Conservation (phyloP, 768 basidiomycete genomes). For the Lactarius sp. region DNA sequence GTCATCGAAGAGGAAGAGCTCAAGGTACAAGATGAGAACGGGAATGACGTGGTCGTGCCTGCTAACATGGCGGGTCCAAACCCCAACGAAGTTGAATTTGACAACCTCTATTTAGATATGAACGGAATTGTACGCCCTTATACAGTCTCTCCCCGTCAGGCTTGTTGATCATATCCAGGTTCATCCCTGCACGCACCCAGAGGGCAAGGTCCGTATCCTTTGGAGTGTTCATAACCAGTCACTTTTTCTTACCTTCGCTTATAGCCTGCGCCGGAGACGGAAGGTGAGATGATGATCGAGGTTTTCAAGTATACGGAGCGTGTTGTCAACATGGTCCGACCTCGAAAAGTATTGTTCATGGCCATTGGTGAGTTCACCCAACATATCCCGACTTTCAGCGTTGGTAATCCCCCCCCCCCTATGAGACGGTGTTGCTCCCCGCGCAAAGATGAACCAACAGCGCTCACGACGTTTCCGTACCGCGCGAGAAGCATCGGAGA, state of each 20-base stretch:
- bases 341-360: conserved; percentile 94
- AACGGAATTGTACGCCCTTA: conserved; percentile 83
- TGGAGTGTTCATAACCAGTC: not conserved
- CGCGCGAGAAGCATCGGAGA: conserved; percentile 91
- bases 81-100: conserved; percentile 94
- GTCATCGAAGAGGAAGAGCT: conserved; percentile 84
- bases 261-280: conserved; percentile 93
- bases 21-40: conserved; percentile 61
- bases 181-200: conserved; percentile 98
- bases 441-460: conserved; percentile 99
- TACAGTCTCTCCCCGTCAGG: not conserved
- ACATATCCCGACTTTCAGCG: conserved; percentile 7
- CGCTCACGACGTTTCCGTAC: conserved; percentile 94
- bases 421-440: conserved; percentile 93
- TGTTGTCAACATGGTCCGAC: conserved; percentile 94
- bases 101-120: conserved; percentile 98
- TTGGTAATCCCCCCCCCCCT: not conserved
- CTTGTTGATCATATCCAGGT: conserved; percentile 46
- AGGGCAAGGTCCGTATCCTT: conserved; percentile 69
- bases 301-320: conserved; percentile 96
- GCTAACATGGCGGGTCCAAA: conserved; percentile 76
- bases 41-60: conserved; percentile 63
- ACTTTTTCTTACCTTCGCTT: conserved; percentile 1
- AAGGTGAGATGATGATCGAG: conserved; percentile 99
- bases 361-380: conserved; percentile 73